Base-by-base conservation (phyloP, 2,329 filamentous ascomycete species). In the Geosmithia morbida region DNA sequence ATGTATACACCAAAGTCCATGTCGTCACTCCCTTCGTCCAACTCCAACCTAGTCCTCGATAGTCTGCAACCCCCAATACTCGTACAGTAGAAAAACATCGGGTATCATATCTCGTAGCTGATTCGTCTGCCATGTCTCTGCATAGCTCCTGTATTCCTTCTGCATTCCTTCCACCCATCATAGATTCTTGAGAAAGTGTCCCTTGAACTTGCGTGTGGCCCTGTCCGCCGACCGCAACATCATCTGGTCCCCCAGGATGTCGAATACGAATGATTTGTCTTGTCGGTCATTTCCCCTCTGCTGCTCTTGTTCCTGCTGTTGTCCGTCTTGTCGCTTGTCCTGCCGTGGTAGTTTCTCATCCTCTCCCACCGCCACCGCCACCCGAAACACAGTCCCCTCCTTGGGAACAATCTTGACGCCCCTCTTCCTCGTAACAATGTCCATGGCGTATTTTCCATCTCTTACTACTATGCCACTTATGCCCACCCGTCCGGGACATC, bases 121-220 rank as follows among this genome's bases (percentile, higher is more conserved):
- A 39, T 39, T 14, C 10, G 18, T 41, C 7, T 10, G 22, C 22
- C 22, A 26, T 26, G 22, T 26, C 4, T 8, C 22, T 26, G 22
- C 22, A 26, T 42, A 42, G 40, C n/a, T 18, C 10, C n/a, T 6
- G 39, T 41, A 7, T 7, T 41, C 6, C 7, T 41, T 41, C 7
- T 41, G 14, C 19, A 20, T 18, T 16, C n/a, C 10, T 18, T 26
- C 8, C 22, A 13, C 26, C 41, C 14, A 7, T 84, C 69, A 94
- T 14, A 94, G 62, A 53, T 85, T 80, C 45, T 80, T 74, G 52
- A 88, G 70, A 57, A 86, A 87, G 60, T 90, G 88, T 59, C 78
- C 73, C 66, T 92, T 95, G 66, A 94, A 94, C 67, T 95, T 97
- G 66, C 80, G 87, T 56, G 85, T 94, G 45, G 88, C 87, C 19